phyloP scores from a whole-genome alignment of 2,329 filamentous ascomycete species.

The Cordyceps militaris region DNA sequence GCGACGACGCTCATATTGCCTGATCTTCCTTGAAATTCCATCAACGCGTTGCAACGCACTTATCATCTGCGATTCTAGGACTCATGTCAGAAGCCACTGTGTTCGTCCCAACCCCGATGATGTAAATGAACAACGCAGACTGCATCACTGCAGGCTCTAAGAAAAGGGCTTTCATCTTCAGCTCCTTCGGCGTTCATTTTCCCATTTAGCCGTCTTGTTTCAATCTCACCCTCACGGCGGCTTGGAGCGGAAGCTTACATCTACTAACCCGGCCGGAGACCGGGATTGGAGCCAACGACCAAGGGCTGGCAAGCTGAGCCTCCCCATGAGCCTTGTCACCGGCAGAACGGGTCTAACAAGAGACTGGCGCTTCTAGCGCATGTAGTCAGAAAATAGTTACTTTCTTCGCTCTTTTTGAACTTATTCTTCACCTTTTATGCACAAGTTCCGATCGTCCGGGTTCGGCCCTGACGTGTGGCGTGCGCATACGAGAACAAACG shows the following conservation, averaged over 20 bases:
- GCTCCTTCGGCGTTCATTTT: neutral
- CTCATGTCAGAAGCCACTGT: neutral
- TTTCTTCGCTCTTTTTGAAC: neutral
- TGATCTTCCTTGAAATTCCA: too few species aligned
- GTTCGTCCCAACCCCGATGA: neutral
- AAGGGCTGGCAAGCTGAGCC: neutral
- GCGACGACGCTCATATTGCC: too few species aligned
- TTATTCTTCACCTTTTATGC: slow-evolving; percentile 4
- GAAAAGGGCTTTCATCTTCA: neutral
- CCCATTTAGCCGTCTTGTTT: neutral
- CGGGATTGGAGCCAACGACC: neutral
- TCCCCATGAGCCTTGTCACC: slow-evolving; percentile 1
- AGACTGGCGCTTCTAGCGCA: neutral
- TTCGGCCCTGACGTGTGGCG: neutral
- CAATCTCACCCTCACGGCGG: neutral
- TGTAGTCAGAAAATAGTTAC: slow-evolving; percentile 9
- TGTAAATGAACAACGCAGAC: neutral
- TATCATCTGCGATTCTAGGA: too few species aligned
- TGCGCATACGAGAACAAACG: neutral
- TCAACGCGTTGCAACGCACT: too few species aligned
- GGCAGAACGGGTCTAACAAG: neutral
- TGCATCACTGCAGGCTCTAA: neutral
- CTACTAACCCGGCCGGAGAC: slow-evolving; percentile 1
- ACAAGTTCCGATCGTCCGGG: neutral
- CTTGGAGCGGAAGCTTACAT: neutral